Conservation (phyloP, 1,284 basidiomycete species). For the Taiwanofungus camphoratus region DNA sequence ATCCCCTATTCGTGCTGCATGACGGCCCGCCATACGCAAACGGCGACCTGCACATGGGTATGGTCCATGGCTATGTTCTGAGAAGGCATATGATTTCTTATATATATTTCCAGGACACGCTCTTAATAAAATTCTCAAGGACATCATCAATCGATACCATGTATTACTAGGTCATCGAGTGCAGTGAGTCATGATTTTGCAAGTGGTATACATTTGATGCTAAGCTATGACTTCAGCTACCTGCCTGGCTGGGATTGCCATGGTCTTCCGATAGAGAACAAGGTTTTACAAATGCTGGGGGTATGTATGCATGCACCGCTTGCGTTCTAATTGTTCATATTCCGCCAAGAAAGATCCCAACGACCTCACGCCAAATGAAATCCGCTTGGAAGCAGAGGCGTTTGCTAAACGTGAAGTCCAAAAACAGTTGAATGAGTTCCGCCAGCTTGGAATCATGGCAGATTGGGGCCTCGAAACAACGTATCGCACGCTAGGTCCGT, state of each 20-base stretch:
- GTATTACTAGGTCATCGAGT: constrained; percentile 76
- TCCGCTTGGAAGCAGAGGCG: constrained; percentile 68
- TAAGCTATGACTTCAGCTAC: constrained; percentile 51
- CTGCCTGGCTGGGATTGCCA: constrained; percentile 99
- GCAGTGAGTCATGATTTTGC: constrained; percentile 54
- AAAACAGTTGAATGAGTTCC: constrained; percentile 79
- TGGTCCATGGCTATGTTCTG: constrained; percentile 17
- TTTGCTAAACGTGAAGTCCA: constrained; percentile 77
- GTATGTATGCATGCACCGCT: too few species aligned
- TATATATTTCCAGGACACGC: constrained; percentile 72
- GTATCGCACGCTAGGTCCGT: constrained; percentile 81
- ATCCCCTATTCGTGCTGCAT: constrained; percentile 80
- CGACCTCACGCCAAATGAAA: constrained; percentile 50
- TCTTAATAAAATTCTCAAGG: constrained; percentile 95
- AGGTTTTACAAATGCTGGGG: constrained; percentile 74
- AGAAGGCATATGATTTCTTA: not conserved
- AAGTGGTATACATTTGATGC: not conserved
- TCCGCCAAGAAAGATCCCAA: constrained; percentile 47
- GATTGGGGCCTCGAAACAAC: constrained; percentile 77
- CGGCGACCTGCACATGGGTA: constrained; percentile 93
- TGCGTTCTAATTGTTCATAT: too few species aligned
- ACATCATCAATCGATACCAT: constrained; percentile 91
- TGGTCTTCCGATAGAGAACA: constrained; percentile 95
- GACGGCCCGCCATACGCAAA: constrained; percentile 99
- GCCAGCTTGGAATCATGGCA: constrained; percentile 86